Evolutionary conservation across 441 rosid species (phyloP), one percentile per base, ranked within the genome.

Genomic region (Jatropha podagrica): DNA sequence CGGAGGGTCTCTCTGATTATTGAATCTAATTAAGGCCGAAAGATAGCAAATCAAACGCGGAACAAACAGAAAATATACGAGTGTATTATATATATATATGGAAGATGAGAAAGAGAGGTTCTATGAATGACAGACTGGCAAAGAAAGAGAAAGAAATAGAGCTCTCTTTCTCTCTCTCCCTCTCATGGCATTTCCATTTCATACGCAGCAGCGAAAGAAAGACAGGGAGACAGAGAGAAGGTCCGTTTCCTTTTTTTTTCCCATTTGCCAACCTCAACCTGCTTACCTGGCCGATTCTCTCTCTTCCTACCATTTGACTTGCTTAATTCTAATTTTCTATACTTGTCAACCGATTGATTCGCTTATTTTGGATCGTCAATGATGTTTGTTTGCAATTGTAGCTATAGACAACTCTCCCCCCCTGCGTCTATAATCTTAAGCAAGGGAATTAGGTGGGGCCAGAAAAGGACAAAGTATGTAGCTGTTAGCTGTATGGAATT

Each of bases 121-220:
- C 46, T 42, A 42, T 5, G 9, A 48, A 68, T 27, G 78, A 75
- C 73, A 68, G 78, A 44, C 20, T 75, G 73, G 51, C 65, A 41
- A 64, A 60, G 5, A n/a, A 58, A 58, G 9, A 42, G 46, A 32
- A 32, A 32, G 32, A 32, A 32, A 32, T 32, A 32, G 32, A 32
- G 1, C 32, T 32, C 32, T 32, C 32, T 32, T 32, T 32, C 32
- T 32, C 32, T 32, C 60, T 15, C 12, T 56, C 60, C 0, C 4
- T 23, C 40, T 41, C 49, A 68, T 32, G 2, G 32, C 32, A 32
- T 32, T 32, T 32, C 32, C 32, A 68, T 48, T 14, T 10, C 13
- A 48, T 48, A 23, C 51, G 46, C 6, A 58, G 15, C 52, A 32
- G n/a, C n/a, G 27, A 27, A 4, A 32, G 32, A 32, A 2, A 32